These are phyloP conservation scores for Secale cereale DNA, from an alignment of 176 grass and related monocot species.

Conservation along the genomic window DNA sequence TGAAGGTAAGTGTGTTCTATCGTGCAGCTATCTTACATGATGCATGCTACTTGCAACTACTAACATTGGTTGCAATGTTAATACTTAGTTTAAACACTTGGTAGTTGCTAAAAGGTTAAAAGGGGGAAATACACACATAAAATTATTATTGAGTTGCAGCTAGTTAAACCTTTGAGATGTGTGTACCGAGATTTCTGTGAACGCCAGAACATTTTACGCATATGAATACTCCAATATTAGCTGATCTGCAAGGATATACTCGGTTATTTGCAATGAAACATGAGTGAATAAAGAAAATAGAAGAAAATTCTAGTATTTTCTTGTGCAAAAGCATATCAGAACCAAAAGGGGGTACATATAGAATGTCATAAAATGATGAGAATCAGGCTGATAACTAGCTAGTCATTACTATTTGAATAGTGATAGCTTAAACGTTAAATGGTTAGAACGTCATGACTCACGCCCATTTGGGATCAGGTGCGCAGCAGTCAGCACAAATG, in stretches of 20 bases:
- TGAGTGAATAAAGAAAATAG: background rate
- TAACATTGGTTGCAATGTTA: background rate
- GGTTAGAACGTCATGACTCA: conserved; percentile 33
- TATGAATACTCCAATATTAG: conserved; percentile 70
- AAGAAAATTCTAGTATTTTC: background rate
- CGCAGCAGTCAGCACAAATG: conserved; percentile 69
- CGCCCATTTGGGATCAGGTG: conserved; percentile 89
- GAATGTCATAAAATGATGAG: background rate
- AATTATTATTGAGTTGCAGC: conserved; percentile 8
- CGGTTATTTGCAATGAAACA: background rate
- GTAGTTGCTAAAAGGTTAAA: background rate
- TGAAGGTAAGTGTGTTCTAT: background rate
- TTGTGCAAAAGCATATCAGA: background rate
- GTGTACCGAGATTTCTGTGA: conserved; percentile 76
- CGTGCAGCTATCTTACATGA: background rate
- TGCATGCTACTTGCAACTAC: background rate
- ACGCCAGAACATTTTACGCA: conserved; percentile 74
- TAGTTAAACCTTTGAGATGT: conserved; percentile 68
- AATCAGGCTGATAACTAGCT: background rate
- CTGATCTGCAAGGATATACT: conserved; percentile 43
- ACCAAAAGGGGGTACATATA: background rate
- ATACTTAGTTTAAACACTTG: background rate
- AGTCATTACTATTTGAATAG: background rate
- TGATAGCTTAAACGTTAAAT: background rate
- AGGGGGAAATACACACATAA: background rate